Evolutionary conservation across 495 filamentous ascomycete species (phyloP).

Genomic region (Hypoxylon subgilvum): DNA sequence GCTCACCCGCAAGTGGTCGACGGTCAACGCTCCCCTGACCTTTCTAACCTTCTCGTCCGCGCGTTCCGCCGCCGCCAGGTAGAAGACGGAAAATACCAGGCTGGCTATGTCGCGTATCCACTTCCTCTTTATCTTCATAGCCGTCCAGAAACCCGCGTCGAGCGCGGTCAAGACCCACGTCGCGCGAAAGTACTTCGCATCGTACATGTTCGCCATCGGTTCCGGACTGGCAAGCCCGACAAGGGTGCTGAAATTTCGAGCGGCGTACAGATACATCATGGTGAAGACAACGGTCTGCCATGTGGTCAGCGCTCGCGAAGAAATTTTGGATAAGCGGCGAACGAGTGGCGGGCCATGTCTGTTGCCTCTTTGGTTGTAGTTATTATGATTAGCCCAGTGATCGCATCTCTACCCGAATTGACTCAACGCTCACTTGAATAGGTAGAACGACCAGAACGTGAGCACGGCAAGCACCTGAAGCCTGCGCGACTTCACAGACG

Average conservation of each 20-base stretch:
- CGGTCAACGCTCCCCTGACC: slow-evolving; percentile 80
- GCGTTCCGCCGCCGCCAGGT: slow-evolving; percentile 88
- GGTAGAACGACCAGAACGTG: slow-evolving; percentile 86
- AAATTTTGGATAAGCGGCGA: slow-evolving; percentile 71
- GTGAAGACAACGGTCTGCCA: slow-evolving; percentile 91
- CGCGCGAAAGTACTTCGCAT: slow-evolving; percentile 91
- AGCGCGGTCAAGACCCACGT: slow-evolving; percentile 96
- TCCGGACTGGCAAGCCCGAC: slow-evolving; percentile 91
- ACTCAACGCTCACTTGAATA: slow-evolving; percentile 63
- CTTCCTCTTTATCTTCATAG: slow-evolving; percentile 85
- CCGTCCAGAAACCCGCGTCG: slow-evolving; percentile 97
- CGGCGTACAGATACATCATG: slow-evolving; percentile 87
- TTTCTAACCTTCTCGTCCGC: slow-evolving; percentile 98
- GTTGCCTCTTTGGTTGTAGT: slow-evolving; percentile 66
- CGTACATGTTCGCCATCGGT: slow-evolving; percentile 92
- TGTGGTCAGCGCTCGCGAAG: slow-evolving; percentile 70
- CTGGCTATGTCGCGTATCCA: slow-evolving; percentile 83
- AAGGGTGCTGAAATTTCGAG: slow-evolving; percentile 91
- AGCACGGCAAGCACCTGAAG: slow-evolving; percentile 91
- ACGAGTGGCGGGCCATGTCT: slow-evolving; percentile 83
- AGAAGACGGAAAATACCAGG: slow-evolving; percentile 84
- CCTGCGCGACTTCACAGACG: slow-evolving; percentile 87
- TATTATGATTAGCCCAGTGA: slow-evolving; percentile 17
- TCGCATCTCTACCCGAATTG: neutral
- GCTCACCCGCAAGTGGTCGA: slow-evolving; percentile 89